Evolutionary conservation across 306 rosid species (phyloP).

Genomic region (Pyrus communis): DNA sequence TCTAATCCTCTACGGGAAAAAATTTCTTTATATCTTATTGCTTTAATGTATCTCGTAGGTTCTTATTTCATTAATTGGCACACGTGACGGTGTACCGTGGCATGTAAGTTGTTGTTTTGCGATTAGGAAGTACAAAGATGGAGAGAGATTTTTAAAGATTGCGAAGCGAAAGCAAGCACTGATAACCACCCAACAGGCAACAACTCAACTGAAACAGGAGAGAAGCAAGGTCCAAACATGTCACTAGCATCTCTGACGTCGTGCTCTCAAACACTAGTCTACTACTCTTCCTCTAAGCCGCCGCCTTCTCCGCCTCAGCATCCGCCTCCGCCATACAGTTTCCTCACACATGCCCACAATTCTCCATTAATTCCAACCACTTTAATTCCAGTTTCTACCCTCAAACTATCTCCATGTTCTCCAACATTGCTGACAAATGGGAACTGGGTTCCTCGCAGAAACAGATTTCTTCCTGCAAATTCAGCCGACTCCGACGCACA

Average conservation of each 20-base stretch:
- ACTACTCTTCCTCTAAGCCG: neutral
- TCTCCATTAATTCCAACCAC: constrained; percentile 2
- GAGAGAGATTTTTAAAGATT: too few species aligned
- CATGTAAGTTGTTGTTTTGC: too few species aligned
- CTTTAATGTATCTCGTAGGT: too few species aligned
- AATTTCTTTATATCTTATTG: too few species aligned
- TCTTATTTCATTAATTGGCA: too few species aligned
- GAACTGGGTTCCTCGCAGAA: constrained; percentile 24
- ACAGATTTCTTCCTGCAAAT: constrained; percentile 26
- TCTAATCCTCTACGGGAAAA: too few species aligned
- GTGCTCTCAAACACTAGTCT: neutral
- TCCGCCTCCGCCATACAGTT: neutral
- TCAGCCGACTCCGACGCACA: constrained; percentile 31
- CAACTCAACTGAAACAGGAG: neutral
- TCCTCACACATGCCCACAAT: neutral
- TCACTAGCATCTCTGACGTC: neutral
- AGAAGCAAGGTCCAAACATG: constrained; percentile 5
- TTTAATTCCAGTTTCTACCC: constrained; percentile 11
- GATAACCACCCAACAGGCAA: neutral
- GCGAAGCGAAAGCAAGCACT: neutral
- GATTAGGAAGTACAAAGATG: too few species aligned
- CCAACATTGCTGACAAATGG: neutral
- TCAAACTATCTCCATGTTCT: constrained; percentile 15
- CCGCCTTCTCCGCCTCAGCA: too few species aligned
- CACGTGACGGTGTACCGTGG: too few species aligned